A percentile compares a stretch with the other conserved stretches of the same genome.
Evolutionary conservation across 257 asterid genomes (phyloP).

Genomic region (Ilex asprella): DNA sequence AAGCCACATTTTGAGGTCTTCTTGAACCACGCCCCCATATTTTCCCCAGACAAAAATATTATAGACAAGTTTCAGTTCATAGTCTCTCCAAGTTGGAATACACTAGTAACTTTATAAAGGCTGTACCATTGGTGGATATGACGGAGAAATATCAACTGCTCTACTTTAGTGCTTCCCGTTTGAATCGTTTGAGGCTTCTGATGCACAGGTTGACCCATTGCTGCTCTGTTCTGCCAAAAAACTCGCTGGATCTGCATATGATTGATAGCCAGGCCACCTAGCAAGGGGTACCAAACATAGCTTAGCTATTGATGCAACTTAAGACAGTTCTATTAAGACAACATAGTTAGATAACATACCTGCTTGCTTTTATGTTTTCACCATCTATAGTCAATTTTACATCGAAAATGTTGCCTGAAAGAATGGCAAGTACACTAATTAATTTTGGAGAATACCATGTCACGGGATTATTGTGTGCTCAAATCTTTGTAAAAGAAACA

Average conservation of each 20-base stretch:
- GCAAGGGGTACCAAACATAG: neutral
- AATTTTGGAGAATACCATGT: neutral
- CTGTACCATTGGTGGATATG: too few relatives aligned
- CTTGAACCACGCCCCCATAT: too few relatives aligned
- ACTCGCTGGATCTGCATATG: constrained; percentile 53
- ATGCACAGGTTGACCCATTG: constrained; percentile 33
- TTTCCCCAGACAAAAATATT: too few relatives aligned
- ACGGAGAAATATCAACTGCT: constrained; percentile 11
- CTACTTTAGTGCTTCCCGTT: constrained; percentile 38
- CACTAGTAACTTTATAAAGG: too few relatives aligned
- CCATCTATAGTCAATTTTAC: constrained; percentile 76
- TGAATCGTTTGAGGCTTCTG: constrained; percentile 36
- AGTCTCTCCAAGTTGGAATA: too few relatives aligned
- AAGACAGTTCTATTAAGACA: neutral
- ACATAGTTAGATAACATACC: constrained; percentile 26
- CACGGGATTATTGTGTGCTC: too few relatives aligned
- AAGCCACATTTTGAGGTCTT: too few relatives aligned
- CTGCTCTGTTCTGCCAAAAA: constrained; percentile 33
- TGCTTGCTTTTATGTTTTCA: constrained; percentile 67
- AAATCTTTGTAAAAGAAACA: too few relatives aligned
- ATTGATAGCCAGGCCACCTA: constrained; percentile 61
- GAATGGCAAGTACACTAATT: constrained; percentile 10
- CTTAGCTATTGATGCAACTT: constrained; percentile 5
- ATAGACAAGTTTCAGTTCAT: too few relatives aligned
- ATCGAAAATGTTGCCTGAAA: constrained; percentile 70